A percentile compares a stretch with the other conserved stretches of the same genome.
Conservation (phyloP, 441 rosid species). For the Theobroma grandiflorum region DNA sequence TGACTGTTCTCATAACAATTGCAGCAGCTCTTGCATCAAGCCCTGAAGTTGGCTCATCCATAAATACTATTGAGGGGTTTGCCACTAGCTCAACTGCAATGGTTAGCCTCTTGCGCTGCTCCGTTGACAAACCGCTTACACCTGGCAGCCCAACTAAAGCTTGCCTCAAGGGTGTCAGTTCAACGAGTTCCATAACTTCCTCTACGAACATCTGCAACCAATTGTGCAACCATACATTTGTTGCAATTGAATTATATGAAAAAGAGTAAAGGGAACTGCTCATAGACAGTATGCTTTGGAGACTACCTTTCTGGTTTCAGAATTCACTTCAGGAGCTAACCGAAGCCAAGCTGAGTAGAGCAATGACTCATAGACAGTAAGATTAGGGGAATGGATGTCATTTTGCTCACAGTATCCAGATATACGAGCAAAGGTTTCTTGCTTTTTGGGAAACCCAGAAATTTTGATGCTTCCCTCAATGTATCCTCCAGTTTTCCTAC, state of each 20-base stretch:
- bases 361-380: slow-evolving; percentile 68
- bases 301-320: slow-evolving; percentile 51
- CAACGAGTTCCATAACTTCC: slow-evolving; percentile 59
- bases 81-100: slow-evolving; percentile 71
- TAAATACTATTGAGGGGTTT: slow-evolving; percentile 63
- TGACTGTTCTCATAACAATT: slow-evolving; percentile 66
- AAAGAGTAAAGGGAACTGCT: neutral
- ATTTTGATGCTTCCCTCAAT: slow-evolving; percentile 57
- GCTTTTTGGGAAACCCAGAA: slow-evolving; percentile 71
- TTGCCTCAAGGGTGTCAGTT: slow-evolving; percentile 49
- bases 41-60: slow-evolving; percentile 73
- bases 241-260: neutral
- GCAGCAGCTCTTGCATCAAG: slow-evolving; percentile 70
- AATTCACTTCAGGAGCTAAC: slow-evolving; percentile 51
- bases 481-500: slow-evolving; percentile 71
- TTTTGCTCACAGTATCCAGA: slow-evolving; percentile 81
- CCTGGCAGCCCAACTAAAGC: slow-evolving; percentile 59
- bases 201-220: slow-evolving; percentile 50
- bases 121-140: slow-evolving; percentile 55
- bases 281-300: neutral
- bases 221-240: neutral
- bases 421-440: slow-evolving; percentile 74
- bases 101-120: slow-evolving; percentile 66
- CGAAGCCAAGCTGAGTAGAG: slow-evolving; percentile 71
- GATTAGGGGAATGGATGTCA: slow-evolving; percentile 69